Evolutionary conservation across 805 yeast genomes (phyloP), one percentile per base, ranked within the genome.

Genomic region (Ogataea nakhonphanomensis): DNA sequence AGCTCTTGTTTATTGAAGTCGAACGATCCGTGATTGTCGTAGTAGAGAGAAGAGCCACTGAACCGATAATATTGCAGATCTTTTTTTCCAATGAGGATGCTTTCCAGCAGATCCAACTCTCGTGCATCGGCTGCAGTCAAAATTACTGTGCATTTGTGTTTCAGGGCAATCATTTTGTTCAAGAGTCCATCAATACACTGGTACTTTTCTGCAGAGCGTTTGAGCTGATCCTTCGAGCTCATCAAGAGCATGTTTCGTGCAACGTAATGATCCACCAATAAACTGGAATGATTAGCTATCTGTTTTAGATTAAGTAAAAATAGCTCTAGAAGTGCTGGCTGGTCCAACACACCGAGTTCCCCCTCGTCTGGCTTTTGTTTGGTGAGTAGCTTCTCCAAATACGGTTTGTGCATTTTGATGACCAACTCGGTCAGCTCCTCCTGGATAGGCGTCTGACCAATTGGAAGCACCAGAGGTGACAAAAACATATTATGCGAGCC

Each of bases 31-130:
- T 62, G 62, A 26, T 55, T 58, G 26, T 58, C 62, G 34, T 61
- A 61, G 34, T 59, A 61, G 17, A 82, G 59, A 13, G 81, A 74
- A 1, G 78, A 69, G 11, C 87, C 86, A 17, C 88, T 77, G 50
- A 81, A 74, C 49, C 95, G 74, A 44, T 72, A 73, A 54, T 84
- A 83, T 45, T 73, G 71, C 27, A 86, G 61, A 8, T 55, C 57
- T 26, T 67, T 67, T 52, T 85, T 78, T 2, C 96, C 96, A n/a
- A 84, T 66, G 10, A 88, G 55, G 32, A 83, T 69, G 0, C 90
- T 84, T 59, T 89, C 97, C 6, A 89, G 69, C 33, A 89, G 64
- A 55, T 89, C 95, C 46, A 84, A 58, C 54, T 84, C 93, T 54
- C 82, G 80, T 15, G 81, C 70, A 51, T 70, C 74, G 26, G 74